Evolutionary conservation across 108 stramenopile genomes (phyloP), one percentile per base, ranked within the genome.

Genomic region (Cyclotella cryptica): DNA sequence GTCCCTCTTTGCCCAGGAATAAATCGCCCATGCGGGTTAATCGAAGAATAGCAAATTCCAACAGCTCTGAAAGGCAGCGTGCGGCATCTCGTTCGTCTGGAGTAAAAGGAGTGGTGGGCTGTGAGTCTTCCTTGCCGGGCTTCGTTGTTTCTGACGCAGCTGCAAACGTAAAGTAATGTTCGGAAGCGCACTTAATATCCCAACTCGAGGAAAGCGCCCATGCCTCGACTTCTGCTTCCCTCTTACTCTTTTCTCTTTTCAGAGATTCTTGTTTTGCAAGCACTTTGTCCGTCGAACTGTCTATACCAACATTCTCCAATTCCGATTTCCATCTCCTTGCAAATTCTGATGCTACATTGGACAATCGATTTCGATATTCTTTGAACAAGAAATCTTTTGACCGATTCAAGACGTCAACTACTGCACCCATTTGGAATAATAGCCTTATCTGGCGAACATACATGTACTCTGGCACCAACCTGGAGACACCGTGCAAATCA

Each of bases 151-250:
- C 43, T 7, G 53, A 54, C 39, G 65, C n/a, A 26, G 55, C 55
- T 15, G 42, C 10, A 30, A 78, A 78, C 15, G 72, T 39, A 66
- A 83, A 83, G 58, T 79, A 83, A 67, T 79, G 68, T 22, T 81
- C 80, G 19, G 81, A 53, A 1, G 85, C 78, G 30, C 72, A 62
- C 44, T 90, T 91, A 51, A 94, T 80, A 87, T 92, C 91, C 93
- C 93, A 94, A 51, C 89, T 83, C 61, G 85, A 90, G 35, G 78
- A 74, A 22, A 91, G 62, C 26, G 89, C 91, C 91, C 91, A 92
- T 29, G 75, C 66, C 43, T 89, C 87, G 26, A 87, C 87, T 27
- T 87, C 81, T 22, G 75, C 74, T 55, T 66, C 64, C 42, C 49
- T 71, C 79, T 65, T 71, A 40, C 26, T 12, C 74, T 49, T 65